A percentile compares a stretch with the other conserved stretches of the same genome.
Evolutionary conservation across 495 filamentous ascomycete species (phyloP).

Genomic region (Penicillium nucicola): DNA sequence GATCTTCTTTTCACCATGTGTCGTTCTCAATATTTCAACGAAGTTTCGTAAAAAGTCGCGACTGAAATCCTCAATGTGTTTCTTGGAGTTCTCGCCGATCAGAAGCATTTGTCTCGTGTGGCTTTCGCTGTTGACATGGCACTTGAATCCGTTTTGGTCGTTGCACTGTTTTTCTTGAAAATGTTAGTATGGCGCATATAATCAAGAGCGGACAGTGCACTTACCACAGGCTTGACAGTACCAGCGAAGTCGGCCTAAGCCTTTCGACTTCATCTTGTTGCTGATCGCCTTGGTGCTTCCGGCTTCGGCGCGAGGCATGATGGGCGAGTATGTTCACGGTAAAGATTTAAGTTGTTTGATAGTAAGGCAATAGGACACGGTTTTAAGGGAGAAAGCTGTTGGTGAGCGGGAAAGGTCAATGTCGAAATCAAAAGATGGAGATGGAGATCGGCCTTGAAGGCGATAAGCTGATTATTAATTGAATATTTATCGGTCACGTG

Average conservation of each 20-base stretch:
- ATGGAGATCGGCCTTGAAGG: background rate
- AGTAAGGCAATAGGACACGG: too few species aligned
- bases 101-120: slow-evolving; percentile 77
- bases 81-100: slow-evolving; percentile 78
- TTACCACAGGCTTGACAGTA: slow-evolving; percentile 53
- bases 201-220: background rate
- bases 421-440: slow-evolving; percentile 3
- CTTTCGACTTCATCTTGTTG: slow-evolving; percentile 85
- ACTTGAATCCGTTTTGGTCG: slow-evolving; percentile 56
- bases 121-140: slow-evolving; percentile 71
- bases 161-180: slow-evolving; percentile 39
- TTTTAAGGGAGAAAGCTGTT: background rate
- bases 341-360: background rate
- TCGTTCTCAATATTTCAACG: slow-evolving; percentile 65
- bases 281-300: slow-evolving; percentile 80
- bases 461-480: too few species aligned
- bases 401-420: background rate
- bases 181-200: too few species aligned
- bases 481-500: too few species aligned
- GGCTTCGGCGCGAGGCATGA: slow-evolving; percentile 91
- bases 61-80: slow-evolving; percentile 72
- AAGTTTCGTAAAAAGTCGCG: slow-evolving; percentile 80
- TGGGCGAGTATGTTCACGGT: slow-evolving; percentile 22
- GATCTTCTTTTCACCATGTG: slow-evolving; percentile 82
- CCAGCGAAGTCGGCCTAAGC: slow-evolving; percentile 81